These are phyloP conservation scores for Russula lepida DNA, from an alignment of 768 basidiomycete species.

Conservation along the genomic window DNA sequence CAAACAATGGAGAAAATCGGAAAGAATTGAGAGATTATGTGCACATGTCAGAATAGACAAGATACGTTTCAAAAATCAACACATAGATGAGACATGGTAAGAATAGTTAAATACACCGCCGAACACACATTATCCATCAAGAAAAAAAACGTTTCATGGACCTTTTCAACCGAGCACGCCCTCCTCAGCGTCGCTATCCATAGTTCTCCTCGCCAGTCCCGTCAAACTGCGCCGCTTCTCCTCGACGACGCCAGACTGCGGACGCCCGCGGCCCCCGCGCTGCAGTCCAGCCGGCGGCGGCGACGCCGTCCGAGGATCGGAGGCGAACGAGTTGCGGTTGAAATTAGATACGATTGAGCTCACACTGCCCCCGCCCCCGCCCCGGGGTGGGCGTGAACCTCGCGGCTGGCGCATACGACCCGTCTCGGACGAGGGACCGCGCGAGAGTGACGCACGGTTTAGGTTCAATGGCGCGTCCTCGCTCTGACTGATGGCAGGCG, in stretches of 20 bases:
- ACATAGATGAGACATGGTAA: background rate
- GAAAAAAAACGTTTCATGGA: background rate
- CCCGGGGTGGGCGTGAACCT: constrained; percentile 18
- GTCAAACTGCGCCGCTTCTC: constrained; percentile 20
- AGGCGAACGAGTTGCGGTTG: constrained; percentile 14
- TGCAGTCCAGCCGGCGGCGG: constrained; percentile 11
- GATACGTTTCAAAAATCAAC: background rate
- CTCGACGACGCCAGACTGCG: constrained; percentile 14
- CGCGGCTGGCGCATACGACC: constrained; percentile 12
- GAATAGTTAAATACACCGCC: background rate
- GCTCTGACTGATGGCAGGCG: constrained; percentile 8
- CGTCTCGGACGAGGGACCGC: constrained; percentile 10
- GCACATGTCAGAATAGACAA: background rate
- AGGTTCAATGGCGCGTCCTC: constrained; percentile 14
- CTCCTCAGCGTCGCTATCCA: constrained; percentile 76
- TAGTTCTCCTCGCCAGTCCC: constrained; percentile 56
- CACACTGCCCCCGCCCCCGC: constrained; percentile 1
- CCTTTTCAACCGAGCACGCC: constrained; percentile 2
- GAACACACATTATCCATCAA: background rate
- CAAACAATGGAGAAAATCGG: background rate
- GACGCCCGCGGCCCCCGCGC: constrained; percentile 19
- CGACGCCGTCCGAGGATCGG: constrained; percentile 12
- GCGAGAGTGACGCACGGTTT: constrained; percentile 14
- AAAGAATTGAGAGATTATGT: background rate
- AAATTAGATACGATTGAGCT: constrained; percentile 9